A percentile compares a stretch with the other conserved stretches of the same genome.
phyloP scores from a whole-genome alignment of 768 basidiomycete genomes.

The Calvatia gigantea region DNA sequence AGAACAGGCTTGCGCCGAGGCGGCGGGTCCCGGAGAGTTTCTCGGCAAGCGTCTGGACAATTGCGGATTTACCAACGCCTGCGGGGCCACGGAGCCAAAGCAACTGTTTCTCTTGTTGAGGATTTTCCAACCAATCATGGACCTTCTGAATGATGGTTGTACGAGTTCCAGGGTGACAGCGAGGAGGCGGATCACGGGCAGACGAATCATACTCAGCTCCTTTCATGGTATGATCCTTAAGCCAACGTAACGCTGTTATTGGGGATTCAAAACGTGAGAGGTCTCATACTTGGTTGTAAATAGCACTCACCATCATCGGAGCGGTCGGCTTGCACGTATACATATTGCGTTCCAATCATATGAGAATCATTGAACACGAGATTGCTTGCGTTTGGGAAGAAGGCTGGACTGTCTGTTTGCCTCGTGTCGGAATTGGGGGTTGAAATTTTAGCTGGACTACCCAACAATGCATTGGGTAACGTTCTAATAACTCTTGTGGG shows the following conservation, averaged over 20 bases:
- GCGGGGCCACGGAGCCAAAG: slow-evolving; percentile 22
- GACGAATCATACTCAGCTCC: slow-evolving; percentile 14
- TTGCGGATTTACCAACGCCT: slow-evolving; percentile 23
- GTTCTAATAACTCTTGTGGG: too few relatives aligned
- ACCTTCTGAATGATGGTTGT: slow-evolving; percentile 10
- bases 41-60: slow-evolving; percentile 28
- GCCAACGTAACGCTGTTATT: background rate
- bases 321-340: background rate
- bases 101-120: background rate
- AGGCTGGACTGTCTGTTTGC: too few relatives aligned
- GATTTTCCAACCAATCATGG: slow-evolving; percentile 9
- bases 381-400: background rate
- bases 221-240: background rate
- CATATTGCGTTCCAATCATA: background rate
- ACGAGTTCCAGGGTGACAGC: slow-evolving; percentile 18
- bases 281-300: too few relatives aligned
- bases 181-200: background rate
- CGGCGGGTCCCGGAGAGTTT: background rate
- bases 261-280: too few relatives aligned
- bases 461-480: too few relatives aligned
- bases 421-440: too few relatives aligned
- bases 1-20: slow-evolving; percentile 20
- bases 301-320: background rate
- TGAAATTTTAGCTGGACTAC: too few relatives aligned
- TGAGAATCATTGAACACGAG: background rate